Base-by-base conservation (phyloP, 345 rosid genomes). In the Luvunga scandens region DNA sequence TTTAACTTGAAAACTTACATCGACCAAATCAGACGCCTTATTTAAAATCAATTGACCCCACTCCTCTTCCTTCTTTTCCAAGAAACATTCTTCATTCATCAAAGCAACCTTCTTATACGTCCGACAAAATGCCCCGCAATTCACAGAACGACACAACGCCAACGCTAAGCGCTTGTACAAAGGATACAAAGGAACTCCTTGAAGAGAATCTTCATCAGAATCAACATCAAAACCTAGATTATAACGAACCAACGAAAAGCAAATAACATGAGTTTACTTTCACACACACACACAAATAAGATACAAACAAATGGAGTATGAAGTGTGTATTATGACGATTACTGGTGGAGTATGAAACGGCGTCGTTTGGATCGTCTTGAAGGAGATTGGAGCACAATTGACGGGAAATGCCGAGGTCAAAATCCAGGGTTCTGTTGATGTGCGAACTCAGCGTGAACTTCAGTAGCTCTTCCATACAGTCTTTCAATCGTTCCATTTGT, bases 171-270 rank as follows among this genome's bases (percentile, higher is more conserved):
- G 79, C 79, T 78, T 86, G 87, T 81, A 84, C 71, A 92, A 75
- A 72, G 97, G 94, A 72, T 81, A 82, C 0, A 34, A 28, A 38
- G 87, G 89, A 68, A 85, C 93, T 77, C 93, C 93, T 64, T 36
- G 31, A 22, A 65, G 79, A 55, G 77, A 67, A 69, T 74, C 88
- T 53, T 53, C n/a, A 30, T 78, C 89, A 56, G 27, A n/a, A 19
- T 83, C 80, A 38, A 39, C 72, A 53, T 55, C 73, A 18, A 9
- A 33, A 75, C 55, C 60, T 67, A 14, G 3, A 12, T 62, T 9
- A 10, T 42, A 19, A 30, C 30, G 2, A 65, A 65, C 36, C 48
- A 30, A 69, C 24, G n/a, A 30, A 28, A 69, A 39, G 14, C 27
- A 68, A 28, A 71, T 36, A 53, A 71, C 62, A 71, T 19, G 14